phyloP scores from a whole-genome alignment of 1,284 basidiomycete species.

The Ceratobasidium sp. region DNA sequence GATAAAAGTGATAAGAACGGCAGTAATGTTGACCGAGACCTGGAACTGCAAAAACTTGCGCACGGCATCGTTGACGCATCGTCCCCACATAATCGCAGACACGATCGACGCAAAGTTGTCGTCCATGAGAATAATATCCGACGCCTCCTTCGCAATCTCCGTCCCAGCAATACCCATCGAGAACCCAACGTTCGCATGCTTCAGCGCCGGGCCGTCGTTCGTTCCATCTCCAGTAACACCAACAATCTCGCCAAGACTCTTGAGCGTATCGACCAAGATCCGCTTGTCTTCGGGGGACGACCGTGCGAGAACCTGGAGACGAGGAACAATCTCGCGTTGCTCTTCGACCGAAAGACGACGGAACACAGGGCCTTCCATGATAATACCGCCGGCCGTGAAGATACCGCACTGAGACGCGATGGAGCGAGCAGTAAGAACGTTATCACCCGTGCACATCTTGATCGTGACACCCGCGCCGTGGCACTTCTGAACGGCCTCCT shows the following conservation, averaged over 20 bases:
- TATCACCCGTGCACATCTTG: slow-evolving; percentile 99
- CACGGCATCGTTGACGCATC: slow-evolving; percentile 97
- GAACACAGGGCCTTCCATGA: slow-evolving; percentile 94
- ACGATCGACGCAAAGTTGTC: slow-evolving; percentile 98
- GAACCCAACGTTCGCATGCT: slow-evolving; percentile 94
- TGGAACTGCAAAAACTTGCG: slow-evolving; percentile 99
- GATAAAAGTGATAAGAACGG: slow-evolving; percentile 94
- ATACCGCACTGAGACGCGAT: slow-evolving; percentile 97
- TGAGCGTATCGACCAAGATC: slow-evolving; percentile 89
- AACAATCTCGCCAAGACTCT: slow-evolving; percentile 91
- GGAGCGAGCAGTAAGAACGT: slow-evolving; percentile 92
- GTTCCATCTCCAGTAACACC: slow-evolving; percentile 99
- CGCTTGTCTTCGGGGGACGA: slow-evolving; percentile 98
- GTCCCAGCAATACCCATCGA: slow-evolving; percentile 99
- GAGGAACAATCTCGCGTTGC: slow-evolving; percentile 65
- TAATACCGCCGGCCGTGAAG: slow-evolving; percentile 90
- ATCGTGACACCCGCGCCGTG: slow-evolving; percentile 91
- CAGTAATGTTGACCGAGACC: slow-evolving; percentile 95
- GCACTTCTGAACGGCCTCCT: slow-evolving; percentile 88
- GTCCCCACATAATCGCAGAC: slow-evolving; percentile 98
- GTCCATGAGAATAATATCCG: slow-evolving; percentile 98
- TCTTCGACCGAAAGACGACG: slow-evolving; percentile 63
- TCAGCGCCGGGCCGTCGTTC: slow-evolving; percentile 97
- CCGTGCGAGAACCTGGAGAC: slow-evolving; percentile 80
- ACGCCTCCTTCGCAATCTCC: slow-evolving; percentile 99